These are phyloP conservation scores for Dactylorhiza incarnata DNA, from an alignment of 106 monocot species.

Conservation along the genomic window DNA sequence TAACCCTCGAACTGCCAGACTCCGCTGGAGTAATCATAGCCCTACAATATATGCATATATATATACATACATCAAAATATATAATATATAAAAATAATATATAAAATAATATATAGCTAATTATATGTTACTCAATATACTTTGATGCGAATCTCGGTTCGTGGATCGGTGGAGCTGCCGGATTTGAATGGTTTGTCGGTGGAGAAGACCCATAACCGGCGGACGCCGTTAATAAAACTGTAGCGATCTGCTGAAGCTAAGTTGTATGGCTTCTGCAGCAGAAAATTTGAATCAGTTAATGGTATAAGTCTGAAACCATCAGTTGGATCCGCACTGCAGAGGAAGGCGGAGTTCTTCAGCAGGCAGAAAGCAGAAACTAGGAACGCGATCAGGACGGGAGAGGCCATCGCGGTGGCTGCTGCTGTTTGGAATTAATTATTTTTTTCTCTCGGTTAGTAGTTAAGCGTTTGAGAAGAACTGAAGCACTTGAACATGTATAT, in stretches of 20 bases:
- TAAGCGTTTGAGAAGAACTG: too few species aligned
- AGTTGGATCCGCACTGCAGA: slow-evolving; percentile 15
- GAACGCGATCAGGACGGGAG: background rate
- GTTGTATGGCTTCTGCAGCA: slow-evolving; percentile 18
- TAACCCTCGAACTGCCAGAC: slow-evolving; percentile 8
- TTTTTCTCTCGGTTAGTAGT: too few species aligned
- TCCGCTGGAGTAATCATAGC: background rate
- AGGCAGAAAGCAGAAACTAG: too few species aligned
- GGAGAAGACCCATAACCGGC: slow-evolving; percentile 29
- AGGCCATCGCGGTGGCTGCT: background rate
- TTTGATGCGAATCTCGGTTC: slow-evolving; percentile 28
- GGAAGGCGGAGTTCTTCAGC: background rate
- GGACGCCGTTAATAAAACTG: slow-evolving; percentile 14
- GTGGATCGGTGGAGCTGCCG: slow-evolving; percentile 14
- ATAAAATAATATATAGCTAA: too few species aligned
- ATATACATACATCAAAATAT: too few species aligned
- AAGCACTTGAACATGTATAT: too few species aligned
- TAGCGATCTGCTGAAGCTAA: slow-evolving; percentile 14
- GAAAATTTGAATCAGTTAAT: slow-evolving; percentile 14
- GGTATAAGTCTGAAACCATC: slow-evolving; percentile 17
- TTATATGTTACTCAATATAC: too few species aligned
- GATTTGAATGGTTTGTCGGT: slow-evolving; percentile 21
- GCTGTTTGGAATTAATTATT: background rate
- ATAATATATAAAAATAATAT: too few species aligned
- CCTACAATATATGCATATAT: too few species aligned